Evolutionary conservation across 176 grass and related monocot species (phyloP).

Genomic region (Aegilops sharonensis): DNA sequence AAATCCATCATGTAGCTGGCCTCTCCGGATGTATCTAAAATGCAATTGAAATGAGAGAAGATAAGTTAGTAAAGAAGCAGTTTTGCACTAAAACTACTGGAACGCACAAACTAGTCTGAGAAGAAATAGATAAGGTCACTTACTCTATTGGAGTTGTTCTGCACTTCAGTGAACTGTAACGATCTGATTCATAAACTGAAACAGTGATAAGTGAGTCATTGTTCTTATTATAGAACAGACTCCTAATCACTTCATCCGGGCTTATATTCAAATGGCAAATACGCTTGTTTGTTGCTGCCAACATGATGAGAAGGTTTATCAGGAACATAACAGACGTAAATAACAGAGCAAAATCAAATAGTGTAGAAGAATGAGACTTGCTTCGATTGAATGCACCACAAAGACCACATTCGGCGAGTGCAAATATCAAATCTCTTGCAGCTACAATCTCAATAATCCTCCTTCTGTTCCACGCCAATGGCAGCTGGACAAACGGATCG

Average conservation of each 20-base stretch:
- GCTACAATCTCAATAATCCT: conserved; percentile 87
- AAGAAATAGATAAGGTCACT: conserved; percentile 34
- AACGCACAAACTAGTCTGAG: neutral
- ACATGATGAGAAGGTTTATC: conserved; percentile 33
- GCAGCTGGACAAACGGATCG: conserved; percentile 46
- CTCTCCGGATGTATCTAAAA: conserved; percentile 64
- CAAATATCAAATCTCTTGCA: conserved; percentile 81
- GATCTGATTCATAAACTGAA: conserved; percentile 73
- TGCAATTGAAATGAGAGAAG: conserved; percentile 7
- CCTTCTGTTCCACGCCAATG: conserved; percentile 64
- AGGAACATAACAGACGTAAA: conserved; percentile 26
- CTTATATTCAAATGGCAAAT: conserved; percentile 90
- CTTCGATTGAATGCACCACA: conserved; percentile 75
- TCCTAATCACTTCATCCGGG: conserved; percentile 74
- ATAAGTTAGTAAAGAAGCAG: neutral
- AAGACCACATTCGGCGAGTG: conserved; percentile 66
- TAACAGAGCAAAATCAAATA: neutral
- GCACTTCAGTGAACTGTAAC: conserved; percentile 76
- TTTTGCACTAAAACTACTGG: conserved; percentile 4
- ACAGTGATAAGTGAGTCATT: conserved; percentile 68
- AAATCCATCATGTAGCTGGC: conserved; percentile 58
- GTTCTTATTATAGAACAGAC: conserved; percentile 79
- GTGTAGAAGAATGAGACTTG: conserved; percentile 28
- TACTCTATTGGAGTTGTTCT: conserved; percentile 86
- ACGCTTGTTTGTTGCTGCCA: conserved; percentile 72